Percentiles rank a stretch among this genome's conserved stretches.
Conservation (phyloP, 1,284 basidiomycete species). For the Trichosporon sp. region DNA sequence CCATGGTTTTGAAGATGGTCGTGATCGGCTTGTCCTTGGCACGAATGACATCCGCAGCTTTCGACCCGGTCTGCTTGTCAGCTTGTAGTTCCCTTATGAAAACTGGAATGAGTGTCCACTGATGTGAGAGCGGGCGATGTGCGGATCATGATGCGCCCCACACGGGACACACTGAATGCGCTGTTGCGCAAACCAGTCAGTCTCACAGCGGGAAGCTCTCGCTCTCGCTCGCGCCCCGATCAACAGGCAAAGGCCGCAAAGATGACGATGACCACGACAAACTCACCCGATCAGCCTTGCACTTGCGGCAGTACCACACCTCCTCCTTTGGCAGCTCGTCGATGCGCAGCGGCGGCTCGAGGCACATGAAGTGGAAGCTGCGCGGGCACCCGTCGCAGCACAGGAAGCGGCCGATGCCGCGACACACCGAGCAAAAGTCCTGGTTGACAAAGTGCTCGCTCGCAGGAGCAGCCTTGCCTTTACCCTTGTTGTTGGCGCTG, state of each 20-base stretch:
- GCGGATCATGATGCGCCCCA: too few species aligned
- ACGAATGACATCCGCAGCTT: background rate
- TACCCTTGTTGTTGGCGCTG: conserved; percentile 20
- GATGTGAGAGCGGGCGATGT: too few species aligned
- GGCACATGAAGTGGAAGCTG: conserved; percentile 92
- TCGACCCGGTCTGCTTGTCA: background rate
- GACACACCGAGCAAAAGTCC: conserved; percentile 90
- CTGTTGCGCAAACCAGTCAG: too few species aligned
- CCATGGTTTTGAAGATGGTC: conserved; percentile 31
- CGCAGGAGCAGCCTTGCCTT: conserved; percentile 24
- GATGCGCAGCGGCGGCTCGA: conserved; percentile 87
- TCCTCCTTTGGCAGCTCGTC: conserved; percentile 79
- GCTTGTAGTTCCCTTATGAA: background rate
- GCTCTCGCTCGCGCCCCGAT: too few species aligned
- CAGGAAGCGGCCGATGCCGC: conserved; percentile 65
- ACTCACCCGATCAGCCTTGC: conserved; percentile 37
- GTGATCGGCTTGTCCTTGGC: conserved; percentile 29
- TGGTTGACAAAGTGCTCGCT: conserved; percentile 57
- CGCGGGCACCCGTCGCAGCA: conserved; percentile 97
- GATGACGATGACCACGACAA: too few species aligned
- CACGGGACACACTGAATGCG: too few species aligned
- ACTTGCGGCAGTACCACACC: conserved; percentile 75
- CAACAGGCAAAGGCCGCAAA: background rate
- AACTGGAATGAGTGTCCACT: too few species aligned
- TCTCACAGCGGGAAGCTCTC: background rate